These are phyloP conservation scores for Tieghemostelium lacteum DNA, from an alignment of 78 protist species.

Conservation along the genomic window DNA sequence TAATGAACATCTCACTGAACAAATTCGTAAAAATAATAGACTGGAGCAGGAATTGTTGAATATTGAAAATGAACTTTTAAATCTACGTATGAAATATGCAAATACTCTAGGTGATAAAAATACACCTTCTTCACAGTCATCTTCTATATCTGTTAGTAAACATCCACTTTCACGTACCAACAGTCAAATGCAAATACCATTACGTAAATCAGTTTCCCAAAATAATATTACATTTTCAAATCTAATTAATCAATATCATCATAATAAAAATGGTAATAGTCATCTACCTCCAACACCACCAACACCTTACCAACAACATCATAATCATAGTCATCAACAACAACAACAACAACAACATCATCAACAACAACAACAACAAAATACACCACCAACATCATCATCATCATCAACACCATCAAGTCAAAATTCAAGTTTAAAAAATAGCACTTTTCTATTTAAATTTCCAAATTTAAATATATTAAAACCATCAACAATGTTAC, in stretches of 20 bases:
- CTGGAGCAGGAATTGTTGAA: slow-evolving; percentile 55
- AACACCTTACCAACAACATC: background rate
- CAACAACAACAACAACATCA: background rate
- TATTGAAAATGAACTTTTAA: slow-evolving; percentile 49
- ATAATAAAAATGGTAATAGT: too few relatives aligned
- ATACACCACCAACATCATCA: background rate
- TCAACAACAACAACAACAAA: background rate
- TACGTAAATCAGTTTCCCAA: slow-evolving; percentile 70
- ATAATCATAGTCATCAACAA: background rate
- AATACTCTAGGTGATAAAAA: too few relatives aligned
- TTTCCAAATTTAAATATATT: background rate
- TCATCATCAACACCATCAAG: background rate
- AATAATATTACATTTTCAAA: slow-evolving; percentile 10
- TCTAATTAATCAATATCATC: too few relatives aligned
- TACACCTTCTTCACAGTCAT: background rate
- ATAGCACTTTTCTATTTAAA: background rate
- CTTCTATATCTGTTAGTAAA: background rate
- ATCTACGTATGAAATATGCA: slow-evolving; percentile 66
- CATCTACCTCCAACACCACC: too few relatives aligned
- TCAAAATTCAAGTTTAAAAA: background rate
- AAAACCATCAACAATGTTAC: background rate
- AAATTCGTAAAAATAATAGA: slow-evolving; percentile 15
- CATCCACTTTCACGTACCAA: slow-evolving; percentile 62
- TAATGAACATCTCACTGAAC: slow-evolving; percentile 21
- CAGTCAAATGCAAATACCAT: slow-evolving; percentile 33